These are phyloP conservation scores for Apiospora hydei DNA, from an alignment of 2,329 filamentous ascomycete species.

Conservation along the genomic window DNA sequence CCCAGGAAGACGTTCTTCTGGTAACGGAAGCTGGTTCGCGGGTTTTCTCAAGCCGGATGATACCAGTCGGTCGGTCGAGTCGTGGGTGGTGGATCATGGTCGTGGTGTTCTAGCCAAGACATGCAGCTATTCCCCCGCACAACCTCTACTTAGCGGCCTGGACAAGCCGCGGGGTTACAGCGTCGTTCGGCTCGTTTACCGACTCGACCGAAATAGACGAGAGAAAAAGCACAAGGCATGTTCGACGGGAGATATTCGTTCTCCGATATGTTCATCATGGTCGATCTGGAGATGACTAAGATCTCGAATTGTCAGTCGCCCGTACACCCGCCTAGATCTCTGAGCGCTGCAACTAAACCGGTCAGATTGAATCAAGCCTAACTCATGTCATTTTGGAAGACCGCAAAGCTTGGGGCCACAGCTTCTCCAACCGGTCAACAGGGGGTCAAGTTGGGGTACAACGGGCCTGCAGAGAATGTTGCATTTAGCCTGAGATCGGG, in stretches of 20 bases:
- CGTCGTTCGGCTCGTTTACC: not conserved
- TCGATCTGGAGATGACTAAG: not conserved
- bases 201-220: not conserved
- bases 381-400: not conserved
- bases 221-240: not conserved
- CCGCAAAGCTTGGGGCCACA: not conserved
- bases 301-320: not conserved
- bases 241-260: not conserved
- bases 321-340: not conserved
- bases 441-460: not conserved
- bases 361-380: not conserved
- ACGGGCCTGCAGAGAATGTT: constrained; percentile 12
- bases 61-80: not conserved
- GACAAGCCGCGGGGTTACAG: not conserved
- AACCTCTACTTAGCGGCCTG: not conserved
- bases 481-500: constrained; percentile 19
- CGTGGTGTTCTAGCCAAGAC: not conserved
- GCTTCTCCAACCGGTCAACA: not conserved
- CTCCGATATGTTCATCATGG: too few species aligned
- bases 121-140: constrained; percentile 3
- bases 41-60: not conserved
- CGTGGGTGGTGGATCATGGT: not conserved
- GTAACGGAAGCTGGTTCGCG: constrained; percentile 15
- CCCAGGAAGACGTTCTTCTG: not conserved
- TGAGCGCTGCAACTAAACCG: not conserved